Percentiles rank a stretch among this genome's conserved stretches.
Conservation (phyloP, 129 eudicot genomes). For the Lactuca saligna region DNA sequence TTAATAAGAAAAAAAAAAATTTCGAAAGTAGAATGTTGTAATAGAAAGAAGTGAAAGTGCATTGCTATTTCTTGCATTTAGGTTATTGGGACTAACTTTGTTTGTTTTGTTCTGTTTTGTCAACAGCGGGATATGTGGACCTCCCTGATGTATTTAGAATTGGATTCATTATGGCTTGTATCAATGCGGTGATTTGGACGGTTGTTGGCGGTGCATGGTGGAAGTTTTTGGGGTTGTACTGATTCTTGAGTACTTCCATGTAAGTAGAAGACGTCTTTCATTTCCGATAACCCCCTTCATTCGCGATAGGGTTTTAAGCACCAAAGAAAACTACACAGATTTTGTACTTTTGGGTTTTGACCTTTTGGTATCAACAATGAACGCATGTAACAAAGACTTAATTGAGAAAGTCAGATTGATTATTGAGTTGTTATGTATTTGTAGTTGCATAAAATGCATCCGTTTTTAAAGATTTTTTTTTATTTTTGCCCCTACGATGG, state of each 20-base stretch:
- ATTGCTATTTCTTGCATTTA: background rate
- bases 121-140: slow-evolving; percentile 82
- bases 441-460: background rate
- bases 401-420: slow-evolving; percentile 23
- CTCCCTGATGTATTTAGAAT: slow-evolving; percentile 82
- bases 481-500: too few relatives aligned
- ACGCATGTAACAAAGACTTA: slow-evolving; percentile 22
- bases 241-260: slow-evolving; percentile 28
- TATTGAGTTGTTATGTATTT: slow-evolving; percentile 6
- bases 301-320: slow-evolving; percentile 27
- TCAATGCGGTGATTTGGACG: slow-evolving; percentile 75
- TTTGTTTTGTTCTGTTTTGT: slow-evolving; percentile 16
- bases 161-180: slow-evolving; percentile 72
- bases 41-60: too few relatives aligned
- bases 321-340: slow-evolving; percentile 15
- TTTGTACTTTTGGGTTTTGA: slow-evolving; percentile 22
- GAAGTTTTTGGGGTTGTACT: slow-evolving; percentile 90
- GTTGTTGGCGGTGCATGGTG: slow-evolving; percentile 87
- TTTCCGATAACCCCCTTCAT: slow-evolving; percentile 23
- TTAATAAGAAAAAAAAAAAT: background rate
- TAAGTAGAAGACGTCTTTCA: slow-evolving; percentile 37
- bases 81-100: slow-evolving; percentile 16
- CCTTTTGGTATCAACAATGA: slow-evolving; percentile 23
- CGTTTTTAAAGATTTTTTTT: too few relatives aligned
- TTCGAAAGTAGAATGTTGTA: too few relatives aligned